A percentile compares a stretch with the other conserved stretches of the same genome.
Evolutionary conservation across 2,329 filamentous ascomycete species (phyloP).

Genomic region (Ceratocystiopsis brevicomis): DNA sequence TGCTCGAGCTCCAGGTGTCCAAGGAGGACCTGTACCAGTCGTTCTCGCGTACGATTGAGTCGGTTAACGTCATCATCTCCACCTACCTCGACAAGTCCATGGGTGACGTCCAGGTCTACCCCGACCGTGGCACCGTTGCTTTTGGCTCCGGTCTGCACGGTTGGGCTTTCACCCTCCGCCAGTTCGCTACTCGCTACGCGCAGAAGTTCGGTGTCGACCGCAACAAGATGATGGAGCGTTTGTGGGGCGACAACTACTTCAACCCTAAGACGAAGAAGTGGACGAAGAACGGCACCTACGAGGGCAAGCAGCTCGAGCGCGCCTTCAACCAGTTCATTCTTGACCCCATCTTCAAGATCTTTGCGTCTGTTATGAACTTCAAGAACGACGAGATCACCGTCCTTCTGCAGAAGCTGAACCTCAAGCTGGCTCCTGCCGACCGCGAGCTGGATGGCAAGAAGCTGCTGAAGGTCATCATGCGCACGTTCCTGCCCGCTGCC

Average conservation of each 20-base stretch:
- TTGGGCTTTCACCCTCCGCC: slow-evolving; percentile 98
- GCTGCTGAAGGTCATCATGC: slow-evolving; percentile 89
- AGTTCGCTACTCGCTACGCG: slow-evolving; percentile 88
- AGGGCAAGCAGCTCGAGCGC: slow-evolving; percentile 85
- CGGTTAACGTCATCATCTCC: slow-evolving; percentile 98
- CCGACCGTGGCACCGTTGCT: slow-evolving; percentile 90
- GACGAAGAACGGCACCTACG: slow-evolving; percentile 69
- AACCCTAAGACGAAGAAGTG: slow-evolving; percentile 99
- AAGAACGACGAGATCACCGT: slow-evolving; percentile 79
- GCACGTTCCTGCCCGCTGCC: slow-evolving; percentile 94
- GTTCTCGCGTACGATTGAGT: slow-evolving; percentile 98
- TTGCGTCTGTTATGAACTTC: slow-evolving; percentile 91
- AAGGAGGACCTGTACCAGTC: slow-evolving; percentile 99
- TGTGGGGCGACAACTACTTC: slow-evolving; percentile 99
- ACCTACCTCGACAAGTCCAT: slow-evolving; percentile 96
- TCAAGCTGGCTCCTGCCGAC: slow-evolving; percentile 78
- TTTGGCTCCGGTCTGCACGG: slow-evolving; percentile 99
- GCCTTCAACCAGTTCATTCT: slow-evolving; percentile 98
- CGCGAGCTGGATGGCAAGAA: slow-evolving; percentile 91
- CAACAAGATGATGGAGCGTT: slow-evolving; percentile 99
- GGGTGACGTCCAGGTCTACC: slow-evolving; percentile 97
- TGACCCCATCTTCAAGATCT: slow-evolving; percentile 99
- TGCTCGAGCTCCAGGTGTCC: slow-evolving; percentile 93
- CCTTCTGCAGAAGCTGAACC: slow-evolving; percentile 80
- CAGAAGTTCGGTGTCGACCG: slow-evolving; percentile 99